Conservation (phyloP, 257 asterid species). For the Buddleja alternifolia region DNA sequence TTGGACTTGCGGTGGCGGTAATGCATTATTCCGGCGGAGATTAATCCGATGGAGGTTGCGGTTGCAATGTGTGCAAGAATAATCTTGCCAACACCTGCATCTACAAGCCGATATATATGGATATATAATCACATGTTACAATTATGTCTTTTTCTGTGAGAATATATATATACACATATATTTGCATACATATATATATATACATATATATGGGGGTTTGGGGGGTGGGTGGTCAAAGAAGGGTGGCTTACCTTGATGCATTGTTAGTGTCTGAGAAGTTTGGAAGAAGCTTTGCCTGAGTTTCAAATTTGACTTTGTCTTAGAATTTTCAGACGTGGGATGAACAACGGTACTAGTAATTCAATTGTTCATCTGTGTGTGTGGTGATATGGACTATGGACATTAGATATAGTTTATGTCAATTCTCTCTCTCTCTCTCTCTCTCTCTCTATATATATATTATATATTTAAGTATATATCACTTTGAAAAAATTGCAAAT, state of each 20-base stretch:
- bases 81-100: conserved; percentile 37
- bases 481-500: no score
- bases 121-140: no score
- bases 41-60: conserved; percentile 48
- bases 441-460: background rate
- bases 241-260: conserved; percentile 23
- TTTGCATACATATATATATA: background rate
- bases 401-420: background rate
- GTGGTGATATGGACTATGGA: background rate
- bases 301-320: background rate
- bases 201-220: background rate
- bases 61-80: conserved; percentile 48
- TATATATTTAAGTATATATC: no score
- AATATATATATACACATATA: background rate
- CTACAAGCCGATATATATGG: no score
- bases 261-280: background rate
- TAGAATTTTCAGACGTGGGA: conserved; percentile 16
- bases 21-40: conserved; percentile 58
- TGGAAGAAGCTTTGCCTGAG: background rate
- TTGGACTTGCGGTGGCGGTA: conserved; percentile 45
- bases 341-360: background rate
- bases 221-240: conserved; percentile 9
- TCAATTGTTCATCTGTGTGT: background rate
- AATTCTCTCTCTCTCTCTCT: background rate
- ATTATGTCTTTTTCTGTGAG: background rate